Evolutionary conservation across 208 protist genomes (phyloP), one percentile per base, ranked within the genome.

Genomic region (Leishmania aethiopica): DNA sequence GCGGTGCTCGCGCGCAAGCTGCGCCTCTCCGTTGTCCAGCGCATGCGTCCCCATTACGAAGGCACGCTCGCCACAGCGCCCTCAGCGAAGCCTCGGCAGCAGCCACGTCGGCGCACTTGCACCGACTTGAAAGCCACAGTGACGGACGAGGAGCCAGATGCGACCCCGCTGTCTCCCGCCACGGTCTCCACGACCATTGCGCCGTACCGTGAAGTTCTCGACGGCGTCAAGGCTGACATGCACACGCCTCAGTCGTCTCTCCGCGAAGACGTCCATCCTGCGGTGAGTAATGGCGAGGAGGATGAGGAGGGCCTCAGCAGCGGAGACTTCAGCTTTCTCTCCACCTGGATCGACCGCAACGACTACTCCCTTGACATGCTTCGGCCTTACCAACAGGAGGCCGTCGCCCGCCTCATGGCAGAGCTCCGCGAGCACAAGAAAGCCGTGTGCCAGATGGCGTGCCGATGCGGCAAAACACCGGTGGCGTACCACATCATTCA

Each of bases 391-490:
- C 92, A 96, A 76, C 59, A 86, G 79, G 92, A 96, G 75, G 92
- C 92, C 13, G 85, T 94, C 8, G n/a, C 66, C 37, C 86, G 90
- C 3, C 87, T 93, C 15, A 62, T 62, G 37, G 62, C 64, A 13
- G 91, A 96, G 75, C 81, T 96, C 11, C 51, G 85, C 5, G 62
- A 47, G 55, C 40, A 57, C 47, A 83, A 88, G 13, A 83, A 84
- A 35, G 83, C 92, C 1, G 89, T 96, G 37, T 96, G 90, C 69
- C 92, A 96, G 87, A 96, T 96, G 91, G 92, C 92, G 7, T 96
- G 92, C 78, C 85, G 92, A 17, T 96, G 92, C 79, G 92, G 92
- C 37, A 96, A 96, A 79, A 96, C 92, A 13, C 92, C 92, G 6
- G 92, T 96, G 3, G 92, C 92, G 15, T 96, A 86, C 87, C 79